phyloP scores from a whole-genome alignment of 2,329 filamentous ascomycete genomes.

The Amphichorda felina region DNA sequence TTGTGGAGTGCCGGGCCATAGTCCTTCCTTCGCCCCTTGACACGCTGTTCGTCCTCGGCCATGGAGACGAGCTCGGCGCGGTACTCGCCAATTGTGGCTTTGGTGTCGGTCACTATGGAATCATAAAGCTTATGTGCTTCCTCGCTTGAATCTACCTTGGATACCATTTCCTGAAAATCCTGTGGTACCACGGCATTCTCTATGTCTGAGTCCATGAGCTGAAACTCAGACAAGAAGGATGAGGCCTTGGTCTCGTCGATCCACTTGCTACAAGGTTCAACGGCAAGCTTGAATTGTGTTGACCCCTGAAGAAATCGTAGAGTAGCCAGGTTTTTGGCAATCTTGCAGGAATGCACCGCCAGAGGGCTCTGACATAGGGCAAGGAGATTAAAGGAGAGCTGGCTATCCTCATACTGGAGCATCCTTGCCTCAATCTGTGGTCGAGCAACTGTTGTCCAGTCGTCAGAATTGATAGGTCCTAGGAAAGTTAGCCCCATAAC shows the following conservation, averaged over 20 bases:
- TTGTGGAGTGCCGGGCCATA: constrained; percentile 56
- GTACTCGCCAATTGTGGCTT: constrained; percentile 29
- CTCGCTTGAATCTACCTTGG: neutral
- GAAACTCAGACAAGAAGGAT: constrained; percentile 1
- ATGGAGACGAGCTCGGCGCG: constrained; percentile 31
- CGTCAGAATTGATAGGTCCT: constrained; percentile 20
- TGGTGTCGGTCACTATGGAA: constrained; percentile 27
- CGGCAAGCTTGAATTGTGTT: neutral
- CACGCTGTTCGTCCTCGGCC: constrained; percentile 37
- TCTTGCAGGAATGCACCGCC: constrained; percentile 29
- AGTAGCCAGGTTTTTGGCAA: constrained; percentile 29
- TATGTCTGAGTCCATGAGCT: constrained; percentile 9
- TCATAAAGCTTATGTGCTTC: constrained; percentile 22
- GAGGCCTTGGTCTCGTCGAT: neutral
- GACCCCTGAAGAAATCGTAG: constrained; percentile 21
- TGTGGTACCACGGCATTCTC: constrained; percentile 6
- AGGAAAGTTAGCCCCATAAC: constrained; percentile 6
- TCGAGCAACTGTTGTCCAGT: constrained; percentile 58
- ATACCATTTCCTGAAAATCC: neutral
- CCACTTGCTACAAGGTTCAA: constrained; percentile 10
- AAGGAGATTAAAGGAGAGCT: constrained; percentile 66
- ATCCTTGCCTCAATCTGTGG: constrained; percentile 58
- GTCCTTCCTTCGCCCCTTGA: constrained; percentile 48
- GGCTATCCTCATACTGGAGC: constrained; percentile 49
- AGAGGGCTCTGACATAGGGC: constrained; percentile 61